These are phyloP conservation scores for Populus davidiana DNA, from an alignment of 345 rosid species.

Conservation along the genomic window DNA sequence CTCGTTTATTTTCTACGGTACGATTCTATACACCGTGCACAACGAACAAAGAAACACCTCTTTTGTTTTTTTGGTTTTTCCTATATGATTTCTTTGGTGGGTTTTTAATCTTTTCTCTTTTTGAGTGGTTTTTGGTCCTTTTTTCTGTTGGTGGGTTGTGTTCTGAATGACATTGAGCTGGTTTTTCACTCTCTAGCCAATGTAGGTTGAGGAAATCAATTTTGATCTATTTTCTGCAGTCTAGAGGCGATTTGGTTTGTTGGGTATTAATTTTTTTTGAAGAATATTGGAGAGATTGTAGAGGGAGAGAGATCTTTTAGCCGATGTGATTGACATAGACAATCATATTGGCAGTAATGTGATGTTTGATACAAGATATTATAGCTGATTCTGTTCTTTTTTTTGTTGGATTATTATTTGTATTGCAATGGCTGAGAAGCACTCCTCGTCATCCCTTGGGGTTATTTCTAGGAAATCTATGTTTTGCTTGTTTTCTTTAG, in stretches of 20 bases:
- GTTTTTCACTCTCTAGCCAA: background rate
- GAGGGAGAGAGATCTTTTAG: background rate
- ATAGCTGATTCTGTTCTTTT: background rate
- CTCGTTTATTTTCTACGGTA: conserved; percentile 1
- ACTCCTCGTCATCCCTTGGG: conserved; percentile 30
- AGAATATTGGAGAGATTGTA: background rate
- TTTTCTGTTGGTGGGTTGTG: background rate
- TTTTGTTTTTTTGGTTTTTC: too few relatives aligned
- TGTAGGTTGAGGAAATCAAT: background rate
- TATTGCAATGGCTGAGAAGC: conserved; percentile 57
- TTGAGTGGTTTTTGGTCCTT: background rate
- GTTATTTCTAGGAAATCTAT: conserved; percentile 41
- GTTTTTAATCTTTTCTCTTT: too few relatives aligned
- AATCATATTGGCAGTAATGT: background rate
- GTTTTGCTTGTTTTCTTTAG: conserved; percentile 41
- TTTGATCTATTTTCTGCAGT: background rate
- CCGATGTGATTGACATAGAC: background rate
- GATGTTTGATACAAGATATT: conserved; percentile 2
- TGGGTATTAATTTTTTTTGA: background rate
- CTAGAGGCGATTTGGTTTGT: background rate
- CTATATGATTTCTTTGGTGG: background rate
- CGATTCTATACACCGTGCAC: background rate
- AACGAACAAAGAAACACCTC: background rate
- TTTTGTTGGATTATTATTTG: background rate
- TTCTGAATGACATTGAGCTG: background rate